A percentile compares a stretch with the other conserved stretches of the same genome.
phyloP scores from a whole-genome alignment of 2,329 filamentous ascomycete species.

The Arachnopeziza araneosa region DNA sequence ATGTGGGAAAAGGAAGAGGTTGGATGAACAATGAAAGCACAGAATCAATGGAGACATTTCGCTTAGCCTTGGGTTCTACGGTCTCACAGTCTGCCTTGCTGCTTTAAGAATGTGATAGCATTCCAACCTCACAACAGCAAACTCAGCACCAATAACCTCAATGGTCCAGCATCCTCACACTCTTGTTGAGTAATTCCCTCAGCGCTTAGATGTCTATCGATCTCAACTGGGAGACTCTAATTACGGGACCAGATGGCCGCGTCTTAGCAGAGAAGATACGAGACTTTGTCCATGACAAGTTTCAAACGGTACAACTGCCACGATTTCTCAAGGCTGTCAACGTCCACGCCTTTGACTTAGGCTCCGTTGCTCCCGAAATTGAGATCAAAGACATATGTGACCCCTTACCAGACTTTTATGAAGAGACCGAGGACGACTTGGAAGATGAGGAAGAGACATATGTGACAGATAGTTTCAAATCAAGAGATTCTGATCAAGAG shows the following conservation, averaged over 20 bases:
- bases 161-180: too few relatives aligned
- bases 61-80: neutral
- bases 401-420: constrained; percentile 93
- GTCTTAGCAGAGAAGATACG: constrained; percentile 82
- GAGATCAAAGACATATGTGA: constrained; percentile 97
- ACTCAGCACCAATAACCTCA: too few relatives aligned
- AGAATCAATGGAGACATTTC: neutral
- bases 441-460: constrained; percentile 51
- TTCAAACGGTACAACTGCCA: constrained; percentile 85
- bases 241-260: constrained; percentile 79
- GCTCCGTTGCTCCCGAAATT: constrained; percentile 72
- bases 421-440: constrained; percentile 64
- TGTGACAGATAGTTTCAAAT: constrained; percentile 28
- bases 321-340: constrained; percentile 96
- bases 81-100: too few relatives aligned
- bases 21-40: too few relatives aligned
- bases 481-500: constrained; percentile 16
- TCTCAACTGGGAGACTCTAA: constrained; percentile 92
- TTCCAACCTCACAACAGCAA: too few relatives aligned
- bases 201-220: constrained; percentile 78
- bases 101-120: neutral
- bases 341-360: constrained; percentile 92
- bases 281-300: constrained; percentile 90
- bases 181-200: neutral
- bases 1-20: neutral